Percentiles rank a stretch among this genome's conserved stretches.
Evolutionary conservation across 768 basidiomycete genomes (phyloP).

Genomic region (Leccinum broughii): DNA sequence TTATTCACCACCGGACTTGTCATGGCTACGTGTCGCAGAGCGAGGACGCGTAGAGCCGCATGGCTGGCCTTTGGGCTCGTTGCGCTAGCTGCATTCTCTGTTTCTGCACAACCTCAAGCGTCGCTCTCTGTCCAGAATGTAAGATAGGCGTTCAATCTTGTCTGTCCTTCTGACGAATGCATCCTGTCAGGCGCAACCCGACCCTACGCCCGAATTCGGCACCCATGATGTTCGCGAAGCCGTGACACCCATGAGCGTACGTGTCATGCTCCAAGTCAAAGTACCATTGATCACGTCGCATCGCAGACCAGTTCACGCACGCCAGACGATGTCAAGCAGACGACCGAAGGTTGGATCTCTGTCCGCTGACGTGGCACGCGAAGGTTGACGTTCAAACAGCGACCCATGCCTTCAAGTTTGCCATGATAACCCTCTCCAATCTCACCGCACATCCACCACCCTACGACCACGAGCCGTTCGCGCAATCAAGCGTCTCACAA

Average conservation of each 20-base stretch:
- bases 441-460: conserved; percentile 61
- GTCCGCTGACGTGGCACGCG: background rate
- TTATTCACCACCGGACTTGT: background rate
- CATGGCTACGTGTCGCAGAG: conserved; percentile 25
- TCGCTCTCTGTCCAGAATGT: conserved; percentile 21
- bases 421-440: conserved; percentile 62
- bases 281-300: conserved; percentile 2
- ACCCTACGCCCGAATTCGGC: conserved; percentile 8
- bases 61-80: conserved; percentile 65
- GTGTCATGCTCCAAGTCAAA: background rate
- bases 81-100: conserved; percentile 47
- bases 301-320: conserved; percentile 16
- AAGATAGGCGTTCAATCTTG: background rate
- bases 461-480: conserved; percentile 52
- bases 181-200: conserved; percentile 16
- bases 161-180: background rate
- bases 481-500: conserved; percentile 39
- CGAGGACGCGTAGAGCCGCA: conserved; percentile 42
- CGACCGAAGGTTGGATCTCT: conserved; percentile 48
- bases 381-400: conserved; percentile 41
- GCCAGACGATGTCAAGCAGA: conserved; percentile 40
- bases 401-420: conserved; percentile 73
- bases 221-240: conserved; percentile 12
- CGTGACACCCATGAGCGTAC: conserved; percentile 16
- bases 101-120: conserved; percentile 39